Base-by-base conservation (phyloP, 257 asterid species). In the Haberlea rhodopensis region DNA sequence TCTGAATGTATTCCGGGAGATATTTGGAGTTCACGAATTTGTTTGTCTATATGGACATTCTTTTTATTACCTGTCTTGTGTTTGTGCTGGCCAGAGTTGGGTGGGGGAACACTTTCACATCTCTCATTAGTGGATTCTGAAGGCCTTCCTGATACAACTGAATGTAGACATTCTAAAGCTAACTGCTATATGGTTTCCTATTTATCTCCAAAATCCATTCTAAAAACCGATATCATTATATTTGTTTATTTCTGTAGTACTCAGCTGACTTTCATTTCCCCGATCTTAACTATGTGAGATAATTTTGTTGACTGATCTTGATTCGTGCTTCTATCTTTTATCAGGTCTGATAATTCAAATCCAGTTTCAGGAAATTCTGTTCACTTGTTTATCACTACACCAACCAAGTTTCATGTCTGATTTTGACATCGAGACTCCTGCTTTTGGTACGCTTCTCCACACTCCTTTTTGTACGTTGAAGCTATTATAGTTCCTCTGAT, bases 381-480 rank as follows among this genome's bases (percentile, higher is more conserved):
- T 23, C 48, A 29, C 56, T 23, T 5, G n/a, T 19, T 55, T 27
- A 11, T 67, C 52, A 70, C 66, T 62, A 64, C 68, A 62, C 55
- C 77, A 57, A 26, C 73, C 58, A 6, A 72, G 63, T 78, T 81
- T 84, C 86, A 85, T 85, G 91, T 82, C 91, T 80, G 91, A 82
- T 10, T 69, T 82, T 73, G 84, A 80, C 74, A 63, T 62, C 76
- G 81, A 78, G 78, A 73, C 68, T 72, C 91, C 91, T 68, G 57
- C 86, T 62, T 78, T 70, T 63, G 91, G 91, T 85, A 82, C 65
- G 76, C 27, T 16, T 48, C 53, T 55, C 37, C 28, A 15, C 3
- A 1, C 21, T 18, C 6, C 16, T 26, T 5, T 19, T 43, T 19
- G 24, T 43, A n/a, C 4, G n/a, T 27, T 4, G 10, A 48, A 48